A percentile compares a stretch with the other conserved stretches of the same genome.
Conservation (phyloP, 805 yeast species). For the Zygotorulaspora danielsina region DNA sequence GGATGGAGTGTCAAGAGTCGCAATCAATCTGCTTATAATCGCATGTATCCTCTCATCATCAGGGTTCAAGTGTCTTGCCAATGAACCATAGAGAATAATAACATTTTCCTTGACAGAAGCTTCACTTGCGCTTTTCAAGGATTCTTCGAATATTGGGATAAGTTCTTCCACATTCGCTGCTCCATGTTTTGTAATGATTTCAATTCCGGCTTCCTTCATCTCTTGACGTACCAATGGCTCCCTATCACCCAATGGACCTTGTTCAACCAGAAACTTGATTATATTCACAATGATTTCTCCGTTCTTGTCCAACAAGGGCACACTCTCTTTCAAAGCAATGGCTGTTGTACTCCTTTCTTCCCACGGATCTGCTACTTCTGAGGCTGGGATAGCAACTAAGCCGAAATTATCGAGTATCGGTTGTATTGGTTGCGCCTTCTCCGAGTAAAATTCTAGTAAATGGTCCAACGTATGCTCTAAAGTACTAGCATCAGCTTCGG, state of each 20-base stretch:
- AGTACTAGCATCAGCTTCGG: constrained; percentile 26
- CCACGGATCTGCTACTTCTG: constrained; percentile 72
- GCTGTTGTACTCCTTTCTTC: constrained; percentile 82
- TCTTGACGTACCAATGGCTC: constrained; percentile 72
- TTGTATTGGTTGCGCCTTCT: constrained; percentile 67
- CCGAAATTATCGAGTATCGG: constrained; percentile 79
- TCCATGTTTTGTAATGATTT: constrained; percentile 64
- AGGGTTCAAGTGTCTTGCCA: constrained; percentile 75
- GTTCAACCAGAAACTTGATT: constrained; percentile 59
- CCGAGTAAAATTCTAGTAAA: constrained; percentile 53
- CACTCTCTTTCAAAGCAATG: constrained; percentile 52
- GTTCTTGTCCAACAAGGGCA: constrained; percentile 42
- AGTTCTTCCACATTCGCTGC: constrained; percentile 61
- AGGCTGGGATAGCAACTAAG: constrained; percentile 57
- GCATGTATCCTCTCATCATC: constrained; percentile 61
- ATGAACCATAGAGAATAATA: constrained; percentile 83
- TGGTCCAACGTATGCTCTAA: constrained; percentile 39
- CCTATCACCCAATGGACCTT: constrained; percentile 68
- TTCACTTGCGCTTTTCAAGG: constrained; percentile 38
- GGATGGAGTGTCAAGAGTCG: constrained; percentile 79
- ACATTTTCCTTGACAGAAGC: constrained; percentile 68
- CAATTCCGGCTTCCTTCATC: constrained; percentile 84
- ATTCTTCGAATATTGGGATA: constrained; percentile 74
- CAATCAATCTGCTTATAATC: constrained; percentile 65
- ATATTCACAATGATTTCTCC: constrained; percentile 45